Evolutionary conservation across 257 asterid genomes (phyloP), one percentile per base, ranked within the genome.

Genomic region (Handroanthus guayacan): DNA sequence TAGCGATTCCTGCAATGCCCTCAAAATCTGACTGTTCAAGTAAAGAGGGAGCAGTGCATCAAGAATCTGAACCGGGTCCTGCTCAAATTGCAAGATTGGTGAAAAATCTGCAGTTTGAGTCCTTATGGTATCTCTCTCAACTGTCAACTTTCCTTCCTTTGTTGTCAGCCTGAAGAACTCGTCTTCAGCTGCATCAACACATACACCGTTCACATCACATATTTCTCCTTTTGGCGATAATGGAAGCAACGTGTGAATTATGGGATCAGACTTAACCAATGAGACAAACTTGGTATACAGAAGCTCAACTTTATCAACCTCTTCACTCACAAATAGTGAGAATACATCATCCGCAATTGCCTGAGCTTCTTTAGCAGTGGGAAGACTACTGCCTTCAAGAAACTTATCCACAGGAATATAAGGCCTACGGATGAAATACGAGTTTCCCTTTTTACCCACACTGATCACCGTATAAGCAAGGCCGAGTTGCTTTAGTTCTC

Each of bases 321-420:
- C 97, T 65, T 94, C 98, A 51, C 96, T 88, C 3, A 94, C 86
- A 31, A 94, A 92, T 1, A 94, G 81, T 0, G 98, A 94, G 51
- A 90, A 92, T 2, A 94, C 96, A 38, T 94, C 97, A 25, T 94
- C 97, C 0, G 98, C 98, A 6, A 94, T 90, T 1, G 89, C 88
- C 73, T 92, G 98, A 36, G 98, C 98, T 78, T 94, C 97, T 77
- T 94, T 94, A 2, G 98, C 96, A 2, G 96, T 92, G 25, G 98
- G 98, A 20, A 90, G 90, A 41, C 13, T 31, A 36, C 67, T 81
- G 10, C 97, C 98, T 7, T 94, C 96, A 4, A 92, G 50, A 39
- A 69, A 90, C 71, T 76, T 90, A 58, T 94, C 98, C 3, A 94
- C 91, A 0, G 95, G 93, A 41, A 92, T 90, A 74, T 80, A 83